A percentile compares a stretch with the other conserved stretches of the same genome.
phyloP scores from a whole-genome alignment of 108 stramenopile species.

The Skeletonema marinoi region DNA sequence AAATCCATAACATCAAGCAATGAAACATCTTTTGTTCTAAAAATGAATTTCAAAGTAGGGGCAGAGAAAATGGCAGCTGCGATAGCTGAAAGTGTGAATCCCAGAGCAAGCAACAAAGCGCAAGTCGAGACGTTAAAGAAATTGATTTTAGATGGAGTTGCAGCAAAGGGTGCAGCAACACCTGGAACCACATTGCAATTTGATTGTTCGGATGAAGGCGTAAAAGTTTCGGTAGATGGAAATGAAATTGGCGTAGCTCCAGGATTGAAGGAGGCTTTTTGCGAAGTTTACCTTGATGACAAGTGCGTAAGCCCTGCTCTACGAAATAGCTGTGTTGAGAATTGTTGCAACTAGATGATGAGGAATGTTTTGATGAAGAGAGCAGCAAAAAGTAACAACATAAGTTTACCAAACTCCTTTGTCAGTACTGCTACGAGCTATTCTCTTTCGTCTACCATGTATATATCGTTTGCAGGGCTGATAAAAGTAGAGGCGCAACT shows the following conservation, averaged over 20 bases:
- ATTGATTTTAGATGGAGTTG: slow-evolving; percentile 72
- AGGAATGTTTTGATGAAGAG: background rate
- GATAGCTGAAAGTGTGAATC: slow-evolving; percentile 79
- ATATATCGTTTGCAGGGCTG: no score
- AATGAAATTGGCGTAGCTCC: slow-evolving; percentile 61
- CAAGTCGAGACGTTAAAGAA: slow-evolving; percentile 68
- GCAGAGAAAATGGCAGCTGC: slow-evolving; percentile 87
- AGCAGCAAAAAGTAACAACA: background rate
- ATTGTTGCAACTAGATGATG: slow-evolving; percentile 48
- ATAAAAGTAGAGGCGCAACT: no score
- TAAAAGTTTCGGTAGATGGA: slow-evolving; percentile 76
- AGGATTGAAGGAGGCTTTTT: slow-evolving; percentile 71
- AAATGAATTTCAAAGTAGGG: slow-evolving; percentile 88
- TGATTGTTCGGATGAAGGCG: slow-evolving; percentile 62
- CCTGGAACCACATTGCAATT: slow-evolving; percentile 80
- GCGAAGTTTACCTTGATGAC: slow-evolving; percentile 85
- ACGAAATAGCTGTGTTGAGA: slow-evolving; percentile 65
- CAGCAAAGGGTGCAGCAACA: slow-evolving; percentile 61
- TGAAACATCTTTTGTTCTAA: slow-evolving; percentile 57
- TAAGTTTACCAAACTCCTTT: background rate
- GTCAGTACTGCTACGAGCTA: no score
- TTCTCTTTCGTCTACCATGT: no score
- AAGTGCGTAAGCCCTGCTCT: slow-evolving; percentile 73
- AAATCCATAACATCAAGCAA: slow-evolving; percentile 47
- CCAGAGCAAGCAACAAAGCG: slow-evolving; percentile 55